Base-by-base conservation (phyloP, 257 asterid species). In the Penstemon eatonii region DNA sequence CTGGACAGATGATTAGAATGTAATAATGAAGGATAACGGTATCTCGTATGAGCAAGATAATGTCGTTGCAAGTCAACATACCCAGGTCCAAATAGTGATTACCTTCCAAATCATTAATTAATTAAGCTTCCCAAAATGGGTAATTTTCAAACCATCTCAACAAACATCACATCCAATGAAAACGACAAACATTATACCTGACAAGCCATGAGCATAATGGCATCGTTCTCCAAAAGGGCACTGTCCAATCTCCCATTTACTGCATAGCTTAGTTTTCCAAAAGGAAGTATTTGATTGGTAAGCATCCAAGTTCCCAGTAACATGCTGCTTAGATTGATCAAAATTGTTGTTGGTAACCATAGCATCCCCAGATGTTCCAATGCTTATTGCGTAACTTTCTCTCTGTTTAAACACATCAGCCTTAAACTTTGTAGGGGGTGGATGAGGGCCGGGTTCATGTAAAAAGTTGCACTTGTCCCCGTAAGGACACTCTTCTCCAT, bases 401-500 rank as follows among this genome's bases (percentile, higher is more conserved):
- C 96, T 82, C 75, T 81, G 78, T 62, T 75, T 81, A 4, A 69
- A 73, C 61, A 68, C 56, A 53, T 86, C 95, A 13, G 50, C 77
- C 71, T 60, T 82, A 38, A 65, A 71, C 42, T 75, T 82, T 5
- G 76, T 70, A 5, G 80, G 65, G 4, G 33, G 33, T 25, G 72
- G 38, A 2, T 83, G 82, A 1, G 15, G 3, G 6, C 54, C 18
- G 15, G 89, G 85, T 38, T 88, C 95, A 6, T 92, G 96, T 7
- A 92, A 72, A 75, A 88, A 90, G 79, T 79, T 90, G 53, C 97
- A 92, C 73, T 83, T 84, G 3, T 85, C 96, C 9, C 98, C 98
- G 62, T 90, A 92, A 0, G 95, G 95, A 55, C 97, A 92, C 68
- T 87, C 97, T 45, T 90, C 98, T 0, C 96, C 96, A 42, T 80